A percentile compares a stretch with the other conserved stretches of the same genome.
phyloP scores from a whole-genome alignment of 495 filamentous ascomycete genomes.

The Talaromyces wortmannii region DNA sequence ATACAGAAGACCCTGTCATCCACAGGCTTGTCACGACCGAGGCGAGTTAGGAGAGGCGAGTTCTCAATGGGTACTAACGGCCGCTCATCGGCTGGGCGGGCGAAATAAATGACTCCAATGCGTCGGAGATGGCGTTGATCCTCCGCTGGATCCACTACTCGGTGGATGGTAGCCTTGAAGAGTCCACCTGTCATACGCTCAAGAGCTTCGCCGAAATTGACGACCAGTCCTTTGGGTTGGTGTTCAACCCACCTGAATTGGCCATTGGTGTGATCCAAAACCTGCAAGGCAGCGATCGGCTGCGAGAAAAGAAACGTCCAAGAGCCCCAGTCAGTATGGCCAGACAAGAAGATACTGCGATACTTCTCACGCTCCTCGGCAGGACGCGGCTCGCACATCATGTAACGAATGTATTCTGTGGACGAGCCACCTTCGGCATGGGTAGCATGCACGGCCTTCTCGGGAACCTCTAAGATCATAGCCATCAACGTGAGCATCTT shows the following conservation, averaged over 20 bases:
- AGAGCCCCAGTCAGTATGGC: conserved; percentile 49
- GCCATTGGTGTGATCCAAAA: conserved; percentile 31
- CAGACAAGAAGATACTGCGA: conserved; percentile 34
- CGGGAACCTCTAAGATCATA: conserved; percentile 46
- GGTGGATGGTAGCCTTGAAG: conserved; percentile 40
- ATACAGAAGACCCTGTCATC: not conserved
- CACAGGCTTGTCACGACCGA: conserved; percentile 14
- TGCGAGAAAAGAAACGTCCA: conserved; percentile 50
- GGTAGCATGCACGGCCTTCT: conserved; percentile 38
- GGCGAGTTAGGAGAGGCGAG: conserved; percentile 31
- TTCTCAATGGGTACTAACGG: conserved; percentile 33
- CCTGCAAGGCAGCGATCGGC: conserved; percentile 45
- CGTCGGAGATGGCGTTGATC: conserved; percentile 39
- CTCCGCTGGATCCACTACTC: conserved; percentile 37
- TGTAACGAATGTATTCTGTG: conserved; percentile 47
- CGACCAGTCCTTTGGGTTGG: conserved; percentile 2
- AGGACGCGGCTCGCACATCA: conserved; percentile 45
- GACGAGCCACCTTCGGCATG: conserved; percentile 41
- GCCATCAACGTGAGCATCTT: conserved; percentile 30
- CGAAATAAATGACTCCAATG: conserved; percentile 41
- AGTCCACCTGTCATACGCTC: conserved; percentile 31
- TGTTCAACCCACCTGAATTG: conserved; percentile 1
- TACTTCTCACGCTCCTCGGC: conserved; percentile 36
- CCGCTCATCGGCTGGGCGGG: conserved; percentile 10
- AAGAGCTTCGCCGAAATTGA: conserved; percentile 42